Conservation (phyloP, 768 basidiomycete species). For the Auriculariales sp. region DNA sequence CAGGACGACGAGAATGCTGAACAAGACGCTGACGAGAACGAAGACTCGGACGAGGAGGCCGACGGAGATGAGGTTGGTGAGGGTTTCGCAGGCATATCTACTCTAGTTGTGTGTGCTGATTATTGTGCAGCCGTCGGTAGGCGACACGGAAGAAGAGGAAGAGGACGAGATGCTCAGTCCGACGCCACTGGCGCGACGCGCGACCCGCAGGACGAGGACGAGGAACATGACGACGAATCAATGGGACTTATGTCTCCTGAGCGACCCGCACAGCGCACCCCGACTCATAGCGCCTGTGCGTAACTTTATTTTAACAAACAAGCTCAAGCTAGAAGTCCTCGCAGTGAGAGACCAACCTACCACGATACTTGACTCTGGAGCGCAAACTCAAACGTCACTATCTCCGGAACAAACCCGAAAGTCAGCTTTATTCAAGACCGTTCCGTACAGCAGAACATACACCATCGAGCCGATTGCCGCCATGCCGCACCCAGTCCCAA, state of each 20-base stretch:
- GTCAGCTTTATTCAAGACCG: conserved; percentile 19
- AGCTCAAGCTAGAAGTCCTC: too few species aligned
- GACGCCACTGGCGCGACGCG: too few species aligned
- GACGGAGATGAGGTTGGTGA: conserved; percentile 23
- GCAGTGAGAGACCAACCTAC: neutral
- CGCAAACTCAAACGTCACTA: conserved; percentile 20
- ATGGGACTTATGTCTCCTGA: neutral
- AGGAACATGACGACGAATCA: conserved; percentile 1
- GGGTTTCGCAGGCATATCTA: too few species aligned
- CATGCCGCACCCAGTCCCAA: conserved; percentile 76
- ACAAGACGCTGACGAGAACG: conserved; percentile 7
- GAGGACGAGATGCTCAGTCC: neutral
- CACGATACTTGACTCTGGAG: conserved; percentile 4
- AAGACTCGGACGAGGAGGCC: conserved; percentile 36
- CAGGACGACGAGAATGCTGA: conserved; percentile 9
- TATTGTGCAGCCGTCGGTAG: too few species aligned
- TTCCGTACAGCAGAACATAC: conserved; percentile 34
- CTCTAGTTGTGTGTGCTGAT: too few species aligned
- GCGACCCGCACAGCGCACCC: neutral
- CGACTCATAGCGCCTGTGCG: neutral
- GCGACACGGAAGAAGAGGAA: too few species aligned
- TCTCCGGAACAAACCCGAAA: conserved; percentile 45
- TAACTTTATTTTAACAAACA: neutral
- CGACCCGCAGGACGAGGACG: neutral
- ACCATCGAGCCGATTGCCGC: conserved; percentile 86